Base-by-base conservation (phyloP, 164 flowering plant genomes). In the Malania oleifera region DNA sequence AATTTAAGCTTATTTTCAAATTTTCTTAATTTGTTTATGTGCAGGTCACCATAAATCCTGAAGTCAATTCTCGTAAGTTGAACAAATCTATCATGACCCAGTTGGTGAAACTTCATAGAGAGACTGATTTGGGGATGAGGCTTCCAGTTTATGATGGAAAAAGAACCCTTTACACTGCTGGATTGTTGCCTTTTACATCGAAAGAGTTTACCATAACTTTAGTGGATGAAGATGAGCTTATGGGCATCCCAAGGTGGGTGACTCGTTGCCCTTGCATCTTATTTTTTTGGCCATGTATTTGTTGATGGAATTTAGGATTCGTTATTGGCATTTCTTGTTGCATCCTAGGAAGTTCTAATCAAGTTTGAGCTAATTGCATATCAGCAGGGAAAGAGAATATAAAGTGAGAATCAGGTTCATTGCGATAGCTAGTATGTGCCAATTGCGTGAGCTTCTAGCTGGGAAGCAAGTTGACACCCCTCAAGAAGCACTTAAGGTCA, bases 141-240 rank as follows among this genome's bases (percentile, higher is more conserved):
- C 72, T 81, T 2, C 86, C 84, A 45, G 86, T 64, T 57, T 83
- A 81, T 71, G 89, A 83, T 75, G 89, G 86, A 20, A 68, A 68
- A 54, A 72, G 52, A 34, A 62, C 62, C 44, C 74, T 83, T 18
- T 83, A 83, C 60, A 83, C 86, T 15, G 86, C 83, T 52, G 77
- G 80, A 12, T 17, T 43, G 15, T 70, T 81, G 14, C 89, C 89
- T 49, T 83, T 83, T 54, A 56, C 45, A 28, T 70, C 77, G 3
- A 75, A 75, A 48, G 84, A 79, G 52, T 83, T 83, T 67, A 65
- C 14, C 4, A 64, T 80, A 3, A 75, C 35, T 20, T 39, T 83
- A 11, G 55, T 35, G 34, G 75, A 69, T 37, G 72, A 75, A 37
- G 73, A 74, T 15, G 74, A 73, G n/a, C 71, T 64, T 18, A 24